Percentiles rank a stretch among this genome's conserved stretches.
Conservation (phyloP, 345 rosid species). For the Citrus inodora region DNA sequence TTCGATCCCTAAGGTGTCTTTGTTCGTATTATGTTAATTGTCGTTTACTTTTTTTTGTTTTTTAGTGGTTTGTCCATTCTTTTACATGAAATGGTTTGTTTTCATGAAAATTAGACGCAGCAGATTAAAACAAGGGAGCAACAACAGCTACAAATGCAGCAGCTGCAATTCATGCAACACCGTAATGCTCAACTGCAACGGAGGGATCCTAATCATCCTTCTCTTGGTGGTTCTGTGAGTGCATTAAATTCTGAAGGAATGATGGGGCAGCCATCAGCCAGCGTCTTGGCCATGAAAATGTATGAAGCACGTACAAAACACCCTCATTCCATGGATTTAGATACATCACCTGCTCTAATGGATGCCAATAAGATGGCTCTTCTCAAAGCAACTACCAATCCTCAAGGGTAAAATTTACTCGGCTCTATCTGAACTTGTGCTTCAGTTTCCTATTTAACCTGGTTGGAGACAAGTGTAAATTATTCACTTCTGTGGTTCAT, state of each 20-base stretch:
- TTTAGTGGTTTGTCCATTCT: not conserved
- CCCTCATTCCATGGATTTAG: conserved; percentile 49
- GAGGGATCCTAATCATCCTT: conserved; percentile 50
- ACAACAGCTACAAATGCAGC: conserved; percentile 58
- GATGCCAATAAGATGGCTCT: conserved; percentile 54
- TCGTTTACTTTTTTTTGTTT: not conserved
- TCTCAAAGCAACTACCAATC: conserved; percentile 41
- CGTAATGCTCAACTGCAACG: conserved; percentile 53
- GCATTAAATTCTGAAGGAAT: conserved; percentile 52
- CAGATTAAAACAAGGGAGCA: conserved; percentile 58
- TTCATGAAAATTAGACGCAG: conserved; percentile 35
- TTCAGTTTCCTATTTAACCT: conserved; percentile 1
- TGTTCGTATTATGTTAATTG: not conserved
- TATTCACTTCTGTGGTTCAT: conserved; percentile 6
- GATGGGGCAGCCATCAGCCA: conserved; percentile 53
- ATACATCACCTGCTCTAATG: conserved; percentile 44
- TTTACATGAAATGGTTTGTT: not conserved
- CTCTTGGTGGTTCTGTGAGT: conserved; percentile 41
- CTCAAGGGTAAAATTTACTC: conserved; percentile 39
- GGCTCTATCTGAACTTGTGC: not conserved
- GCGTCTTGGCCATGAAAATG: conserved; percentile 58
- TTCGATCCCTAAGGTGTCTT: not conserved
- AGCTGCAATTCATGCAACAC: conserved; percentile 58
- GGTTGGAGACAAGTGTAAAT: not conserved
- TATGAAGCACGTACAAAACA: conserved; percentile 58